Evolutionary conservation across 2,329 filamentous ascomycete species (phyloP).

Genomic region (Fusarium foetens): DNA sequence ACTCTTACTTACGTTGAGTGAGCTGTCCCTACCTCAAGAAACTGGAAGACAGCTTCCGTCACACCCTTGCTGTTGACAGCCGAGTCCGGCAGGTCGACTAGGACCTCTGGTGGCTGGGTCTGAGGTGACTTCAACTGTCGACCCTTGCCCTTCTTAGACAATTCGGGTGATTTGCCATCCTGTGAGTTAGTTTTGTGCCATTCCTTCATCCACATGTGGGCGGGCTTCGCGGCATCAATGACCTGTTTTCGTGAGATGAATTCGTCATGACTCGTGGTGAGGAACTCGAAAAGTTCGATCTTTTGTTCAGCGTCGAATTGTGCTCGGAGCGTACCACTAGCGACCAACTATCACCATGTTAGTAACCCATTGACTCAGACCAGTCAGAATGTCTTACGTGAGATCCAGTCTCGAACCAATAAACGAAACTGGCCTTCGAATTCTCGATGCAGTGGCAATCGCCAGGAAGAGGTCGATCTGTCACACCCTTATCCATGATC

Average conservation of each 20-base stretch:
- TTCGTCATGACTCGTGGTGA: constrained; percentile 80
- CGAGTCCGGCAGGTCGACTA: constrained; percentile 68
- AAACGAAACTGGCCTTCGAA: constrained; percentile 80
- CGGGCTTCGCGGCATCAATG: constrained; percentile 69
- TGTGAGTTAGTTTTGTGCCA: constrained; percentile 69
- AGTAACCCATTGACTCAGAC: constrained; percentile 29
- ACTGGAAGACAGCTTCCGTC: constrained; percentile 70
- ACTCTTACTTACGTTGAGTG: constrained; percentile 31
- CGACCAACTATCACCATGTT: constrained; percentile 70
- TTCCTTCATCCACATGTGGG: constrained; percentile 73
- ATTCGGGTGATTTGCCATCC: constrained; percentile 71
- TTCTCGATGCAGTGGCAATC: constrained; percentile 81
- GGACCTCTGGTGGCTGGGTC: constrained; percentile 65
- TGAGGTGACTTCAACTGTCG: constrained; percentile 69
- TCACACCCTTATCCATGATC: constrained; percentile 75
- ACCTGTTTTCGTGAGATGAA: constrained; percentile 78
- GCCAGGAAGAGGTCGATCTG: constrained; percentile 66
- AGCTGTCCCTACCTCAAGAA: constrained; percentile 65
- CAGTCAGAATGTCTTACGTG: constrained; percentile 66
- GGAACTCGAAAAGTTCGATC: constrained; percentile 87
- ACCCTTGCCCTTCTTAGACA: constrained; percentile 73
- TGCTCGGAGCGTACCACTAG: constrained; percentile 79
- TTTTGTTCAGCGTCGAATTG: constrained; percentile 83
- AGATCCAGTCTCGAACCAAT: constrained; percentile 86
- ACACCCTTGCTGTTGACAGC: constrained; percentile 69